Percentiles rank a stretch among this genome's conserved stretches.
Conservation (phyloP, 2,329 filamentous ascomycete species). For the Epichloe sibirici region DNA sequence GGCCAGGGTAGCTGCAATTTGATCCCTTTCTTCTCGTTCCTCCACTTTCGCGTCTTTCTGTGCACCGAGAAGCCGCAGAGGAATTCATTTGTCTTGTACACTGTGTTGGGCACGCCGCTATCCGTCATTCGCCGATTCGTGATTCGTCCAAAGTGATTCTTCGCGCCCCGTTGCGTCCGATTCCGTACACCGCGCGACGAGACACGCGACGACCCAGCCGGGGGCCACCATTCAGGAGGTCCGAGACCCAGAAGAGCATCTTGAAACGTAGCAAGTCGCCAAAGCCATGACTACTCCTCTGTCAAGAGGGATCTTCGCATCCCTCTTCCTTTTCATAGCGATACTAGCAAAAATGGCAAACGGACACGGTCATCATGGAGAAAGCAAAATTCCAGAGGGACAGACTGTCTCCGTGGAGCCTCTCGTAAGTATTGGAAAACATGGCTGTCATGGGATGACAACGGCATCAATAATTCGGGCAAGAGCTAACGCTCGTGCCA, state of each 20-base stretch:
- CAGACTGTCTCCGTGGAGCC: conserved; percentile 59
- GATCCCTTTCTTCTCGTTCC: not conserved
- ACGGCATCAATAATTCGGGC: not conserved
- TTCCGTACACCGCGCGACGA: not conserved
- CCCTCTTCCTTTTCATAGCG: conserved; percentile 12
- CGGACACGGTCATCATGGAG: conserved; percentile 39
- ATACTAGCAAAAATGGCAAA: conserved; percentile 13
- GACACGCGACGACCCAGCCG: conserved; percentile 1
- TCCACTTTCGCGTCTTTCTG: not conserved
- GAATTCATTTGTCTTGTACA: conserved; percentile 13
- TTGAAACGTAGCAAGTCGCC: conserved; percentile 6
- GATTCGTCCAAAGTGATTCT: not conserved
- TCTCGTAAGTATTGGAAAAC: conserved; percentile 39
- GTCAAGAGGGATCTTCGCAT: conserved; percentile 8
- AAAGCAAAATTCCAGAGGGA: conserved; percentile 53
- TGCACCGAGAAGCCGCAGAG: conserved; percentile 6
- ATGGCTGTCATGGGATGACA: not conserved
- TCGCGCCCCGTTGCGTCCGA: not conserved
- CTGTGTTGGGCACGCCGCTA: not conserved
- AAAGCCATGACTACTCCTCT: conserved; percentile 11
- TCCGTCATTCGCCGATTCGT: not conserved
- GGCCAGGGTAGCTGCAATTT: not conserved
- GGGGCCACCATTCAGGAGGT: not conserved
- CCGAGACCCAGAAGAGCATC: conserved; percentile 1
- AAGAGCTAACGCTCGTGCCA: conserved; percentile 19